phyloP scores from a whole-genome alignment of 2,329 filamentous ascomycete species.

The Aspergillus hiratsukae region DNA sequence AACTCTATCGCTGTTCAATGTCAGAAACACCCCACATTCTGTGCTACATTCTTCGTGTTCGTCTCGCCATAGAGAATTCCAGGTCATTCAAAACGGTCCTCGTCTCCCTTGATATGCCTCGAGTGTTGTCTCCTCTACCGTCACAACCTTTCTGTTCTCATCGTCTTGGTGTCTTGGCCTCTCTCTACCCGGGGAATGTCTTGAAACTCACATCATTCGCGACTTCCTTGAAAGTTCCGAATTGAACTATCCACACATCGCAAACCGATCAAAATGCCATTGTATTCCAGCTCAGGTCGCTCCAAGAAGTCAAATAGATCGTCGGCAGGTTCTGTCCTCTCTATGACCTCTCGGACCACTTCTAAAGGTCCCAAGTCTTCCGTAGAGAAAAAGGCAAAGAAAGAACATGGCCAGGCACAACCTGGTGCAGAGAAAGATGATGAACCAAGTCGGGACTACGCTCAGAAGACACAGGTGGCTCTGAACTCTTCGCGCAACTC shows the following conservation, averaged over 20 bases:
- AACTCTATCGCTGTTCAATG: not conserved
- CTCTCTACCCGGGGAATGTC: constrained; percentile 5
- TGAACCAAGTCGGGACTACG: constrained; percentile 10
- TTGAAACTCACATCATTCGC: constrained; percentile 2
- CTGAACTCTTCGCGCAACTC: constrained; percentile 12
- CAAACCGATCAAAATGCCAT: constrained; percentile 25
- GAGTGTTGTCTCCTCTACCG: constrained; percentile 7
- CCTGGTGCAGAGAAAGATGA: constrained; percentile 10
- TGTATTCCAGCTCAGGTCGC: constrained; percentile 21
- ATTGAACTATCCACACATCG: constrained; percentile 6
- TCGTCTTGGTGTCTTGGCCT: constrained; percentile 9
- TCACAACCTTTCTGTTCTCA: constrained; percentile 1
- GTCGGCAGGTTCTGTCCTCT: constrained; percentile 22
- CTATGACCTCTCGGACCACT: constrained; percentile 16
- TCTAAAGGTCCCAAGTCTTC: constrained; percentile 15
- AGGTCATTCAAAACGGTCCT: constrained; percentile 1
- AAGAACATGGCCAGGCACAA: constrained; percentile 8
- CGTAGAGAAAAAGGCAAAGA: constrained; percentile 14
- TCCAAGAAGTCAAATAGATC: constrained; percentile 25
- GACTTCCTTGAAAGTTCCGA: not conserved
- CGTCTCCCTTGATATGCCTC: constrained; percentile 17
- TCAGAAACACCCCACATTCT: constrained; percentile 8
- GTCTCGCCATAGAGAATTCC: constrained; percentile 5
- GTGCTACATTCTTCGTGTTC: constrained; percentile 14
- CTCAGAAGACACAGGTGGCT: constrained; percentile 15